Conservation (phyloP, 1,139 yeast species). For the Pichiaceae sp. region DNA sequence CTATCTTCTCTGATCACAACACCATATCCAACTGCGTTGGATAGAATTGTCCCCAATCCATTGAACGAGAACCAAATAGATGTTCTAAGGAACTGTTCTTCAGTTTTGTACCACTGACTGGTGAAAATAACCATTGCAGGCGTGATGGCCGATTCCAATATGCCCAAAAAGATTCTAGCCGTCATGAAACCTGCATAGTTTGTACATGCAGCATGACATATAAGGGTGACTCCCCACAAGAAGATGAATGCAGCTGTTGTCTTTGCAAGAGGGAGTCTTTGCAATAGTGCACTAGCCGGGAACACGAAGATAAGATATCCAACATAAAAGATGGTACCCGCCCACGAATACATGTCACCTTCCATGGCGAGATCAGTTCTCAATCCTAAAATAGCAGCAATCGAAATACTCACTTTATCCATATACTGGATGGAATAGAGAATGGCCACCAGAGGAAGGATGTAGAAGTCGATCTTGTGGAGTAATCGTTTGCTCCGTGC, state of each 20-base stretch:
- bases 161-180: slow-evolving; percentile 38
- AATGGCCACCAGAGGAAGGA: slow-evolving; percentile 47
- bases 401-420: slow-evolving; percentile 55
- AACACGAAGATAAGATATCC: slow-evolving; percentile 43
- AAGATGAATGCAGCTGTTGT: slow-evolving; percentile 29
- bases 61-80: slow-evolving; percentile 42
- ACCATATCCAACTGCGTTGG: slow-evolving; percentile 44
- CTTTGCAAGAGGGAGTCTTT: slow-evolving; percentile 36
- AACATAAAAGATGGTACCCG: slow-evolving; percentile 46
- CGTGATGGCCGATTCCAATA: slow-evolving; percentile 39
- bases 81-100: slow-evolving; percentile 40
- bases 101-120: slow-evolving; percentile 44
- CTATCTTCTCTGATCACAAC: slow-evolving; percentile 18
- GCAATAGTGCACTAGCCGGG: slow-evolving; percentile 35
- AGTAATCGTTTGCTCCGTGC: slow-evolving; percentile 28
- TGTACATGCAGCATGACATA: slow-evolving; percentile 34
- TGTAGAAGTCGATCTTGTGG: slow-evolving; percentile 43
- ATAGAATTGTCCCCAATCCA: slow-evolving; percentile 43
- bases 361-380: slow-evolving; percentile 38
- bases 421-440: slow-evolving; percentile 52
- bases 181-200: slow-evolving; percentile 32
- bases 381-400: slow-evolving; percentile 50
- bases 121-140: slow-evolving; percentile 49
- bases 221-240: slow-evolving; percentile 38
- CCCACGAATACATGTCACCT: slow-evolving; percentile 48